These are phyloP conservation scores for Oryza longistaminata DNA, from an alignment of 176 grass and related monocot species.

Conservation along the genomic window DNA sequence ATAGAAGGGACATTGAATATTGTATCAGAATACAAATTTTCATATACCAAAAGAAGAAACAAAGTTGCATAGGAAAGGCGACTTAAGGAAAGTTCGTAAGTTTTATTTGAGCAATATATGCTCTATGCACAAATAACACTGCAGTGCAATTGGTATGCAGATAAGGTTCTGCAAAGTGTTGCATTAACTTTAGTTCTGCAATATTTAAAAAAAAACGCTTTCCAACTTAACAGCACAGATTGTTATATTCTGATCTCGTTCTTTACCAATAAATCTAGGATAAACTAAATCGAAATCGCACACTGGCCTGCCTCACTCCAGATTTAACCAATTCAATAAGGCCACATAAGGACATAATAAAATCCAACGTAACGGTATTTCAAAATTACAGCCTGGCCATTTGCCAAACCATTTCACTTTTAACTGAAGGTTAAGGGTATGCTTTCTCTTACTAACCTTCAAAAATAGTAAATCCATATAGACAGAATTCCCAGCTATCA, in stretches of 20 bases:
- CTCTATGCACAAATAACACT: neutral
- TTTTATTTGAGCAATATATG: neutral
- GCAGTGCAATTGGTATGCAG: neutral
- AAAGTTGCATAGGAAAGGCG: neutral
- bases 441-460: constrained; percentile 51
- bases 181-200: neutral
- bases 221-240: neutral
- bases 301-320: neutral
- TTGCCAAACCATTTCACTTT: constrained; percentile 22
- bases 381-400: neutral
- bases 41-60: neutral
- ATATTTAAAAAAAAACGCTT: neutral
- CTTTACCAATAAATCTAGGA: neutral
- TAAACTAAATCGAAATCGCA: neutral
- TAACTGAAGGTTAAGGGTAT: neutral
- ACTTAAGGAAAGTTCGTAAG: neutral
- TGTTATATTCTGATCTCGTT: neutral
- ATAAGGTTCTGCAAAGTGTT: neutral
- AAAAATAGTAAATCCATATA: constrained; percentile 73
- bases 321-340: neutral
- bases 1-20: neutral
- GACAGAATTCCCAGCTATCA: constrained; percentile 77
- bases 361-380: neutral
- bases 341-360: neutral
- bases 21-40: neutral